Evolutionary conservation across 768 basidiomycete genomes (phyloP).

Genomic region (Trametes coccinea): DNA sequence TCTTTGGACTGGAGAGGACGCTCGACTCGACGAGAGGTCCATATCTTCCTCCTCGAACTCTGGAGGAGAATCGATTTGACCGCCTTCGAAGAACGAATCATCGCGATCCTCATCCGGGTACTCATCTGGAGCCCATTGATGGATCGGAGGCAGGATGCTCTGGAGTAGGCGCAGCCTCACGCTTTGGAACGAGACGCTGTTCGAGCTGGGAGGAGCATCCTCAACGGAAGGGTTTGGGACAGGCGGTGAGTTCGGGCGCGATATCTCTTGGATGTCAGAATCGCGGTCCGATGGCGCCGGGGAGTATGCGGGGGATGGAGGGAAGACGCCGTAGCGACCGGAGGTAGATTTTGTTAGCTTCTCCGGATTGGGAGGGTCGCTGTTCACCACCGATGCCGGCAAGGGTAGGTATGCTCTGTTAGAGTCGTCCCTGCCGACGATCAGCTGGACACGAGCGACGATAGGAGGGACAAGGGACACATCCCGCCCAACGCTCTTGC

Average conservation of each 20-base stretch:
- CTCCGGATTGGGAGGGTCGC: slow-evolving; percentile 15
- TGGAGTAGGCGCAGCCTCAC: slow-evolving; percentile 25
- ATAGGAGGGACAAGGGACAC: slow-evolving; percentile 63
- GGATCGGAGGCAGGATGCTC: slow-evolving; percentile 25
- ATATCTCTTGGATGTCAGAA: slow-evolving; percentile 31
- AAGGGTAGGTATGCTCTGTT: slow-evolving; percentile 10
- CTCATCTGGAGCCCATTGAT: neutral
- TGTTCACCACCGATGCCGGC: slow-evolving; percentile 9
- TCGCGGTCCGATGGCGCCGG: slow-evolving; percentile 43
- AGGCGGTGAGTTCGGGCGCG: slow-evolving; percentile 18
- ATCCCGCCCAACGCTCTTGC: slow-evolving; percentile 69
- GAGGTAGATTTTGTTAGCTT: slow-evolving; percentile 38
- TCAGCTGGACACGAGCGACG: slow-evolving; percentile 57
- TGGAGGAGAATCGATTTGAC: neutral
- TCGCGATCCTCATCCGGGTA: neutral
- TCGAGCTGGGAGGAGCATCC: neutral
- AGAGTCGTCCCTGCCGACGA: slow-evolving; percentile 34
- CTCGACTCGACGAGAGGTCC: slow-evolving; percentile 20
- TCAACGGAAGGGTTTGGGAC: neutral
- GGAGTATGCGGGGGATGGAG: slow-evolving; percentile 38
- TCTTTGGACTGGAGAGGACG: neutral
- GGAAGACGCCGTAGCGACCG: slow-evolving; percentile 65
- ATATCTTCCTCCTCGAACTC: slow-evolving; percentile 13
- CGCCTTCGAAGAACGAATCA: neutral
- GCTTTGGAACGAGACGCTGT: neutral